Evolutionary conservation across 2,329 filamentous ascomycete genomes (phyloP), one percentile per base, ranked within the genome.

Genomic region (Rhynchosporium agropyri): DNA sequence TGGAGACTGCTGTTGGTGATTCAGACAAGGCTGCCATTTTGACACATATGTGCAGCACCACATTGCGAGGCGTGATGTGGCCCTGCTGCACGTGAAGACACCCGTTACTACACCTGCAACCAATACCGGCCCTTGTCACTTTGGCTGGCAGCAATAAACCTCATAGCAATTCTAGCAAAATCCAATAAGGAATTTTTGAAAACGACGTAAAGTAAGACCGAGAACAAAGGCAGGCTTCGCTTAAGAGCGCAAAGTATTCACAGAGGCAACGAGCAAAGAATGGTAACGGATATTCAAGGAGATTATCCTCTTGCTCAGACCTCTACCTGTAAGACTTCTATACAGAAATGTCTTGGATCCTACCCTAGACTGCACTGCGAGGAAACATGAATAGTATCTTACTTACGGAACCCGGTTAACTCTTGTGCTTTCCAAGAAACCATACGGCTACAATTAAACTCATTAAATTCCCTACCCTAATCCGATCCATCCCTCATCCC

Each of bases 401-500:
- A n/a, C 20, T 9, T 26, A n/a, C 42, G 7, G 43, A 46, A 8
- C 43, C n/a, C 20, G 3, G 10, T 20, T 6, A 46, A 26, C 8
- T 46, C 20, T 20, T 26, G 4, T 2, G n/a, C n/a, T 4, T 6
- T 15, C n/a, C 20, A 46, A 46, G 26, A 20, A 26, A 26, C 4
- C n/a, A 6, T 5, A 28, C 51, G 26, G 36, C 26, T 54, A 42
- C 26, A 5, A 20, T 40, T 53, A 7, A 12, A 45, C 31, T n/a
- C 54, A 57, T 20, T 26, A 10, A 28, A 29, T 33, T 26, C 20
- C 40, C 48, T 63, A 63, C 10, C 83, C 82, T 71, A 84, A 76
- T 8, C 83, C 83, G 68, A 83, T 77, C 83, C 82, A 85, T 58
- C 79, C 79, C n/a, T 72, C 77, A 60, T 80, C 81, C 15, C 74